These are phyloP conservation scores for Grigorovia humatica DNA, from an alignment of 805 yeast species.

Conservation along the genomic window DNA sequence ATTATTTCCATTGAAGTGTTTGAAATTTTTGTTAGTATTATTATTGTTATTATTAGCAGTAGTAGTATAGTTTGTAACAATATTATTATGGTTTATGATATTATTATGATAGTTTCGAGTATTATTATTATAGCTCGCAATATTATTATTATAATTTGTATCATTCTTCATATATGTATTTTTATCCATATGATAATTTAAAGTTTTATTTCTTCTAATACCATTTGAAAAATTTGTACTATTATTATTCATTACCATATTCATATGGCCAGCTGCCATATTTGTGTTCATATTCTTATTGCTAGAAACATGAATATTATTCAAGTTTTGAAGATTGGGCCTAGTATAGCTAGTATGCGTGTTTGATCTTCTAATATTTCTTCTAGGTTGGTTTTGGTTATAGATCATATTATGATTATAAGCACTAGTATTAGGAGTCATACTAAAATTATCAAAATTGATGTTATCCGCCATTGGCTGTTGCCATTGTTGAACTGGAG, in stretches of 20 bases:
- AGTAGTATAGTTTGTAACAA: neutral
- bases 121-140: too few species aligned
- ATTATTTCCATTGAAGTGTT: neutral
- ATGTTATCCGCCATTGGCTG: neutral
- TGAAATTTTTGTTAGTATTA: too few species aligned
- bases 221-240: neutral
- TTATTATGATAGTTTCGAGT: too few species aligned
- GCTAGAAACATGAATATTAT: neutral
- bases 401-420: neutral
- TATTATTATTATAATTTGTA: neutral
- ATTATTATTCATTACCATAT: neutral
- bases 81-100: too few species aligned
- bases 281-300: neutral
- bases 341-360: neutral
- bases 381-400: neutral
- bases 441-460: neutral
- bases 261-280: neutral
- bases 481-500: neutral
- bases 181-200: neutral
- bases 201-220: neutral
- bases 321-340: neutral
- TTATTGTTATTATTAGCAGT: too few species aligned
- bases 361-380: neutral
- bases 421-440: neutral
- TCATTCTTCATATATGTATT: neutral